These are phyloP conservation scores for Rhizopus sp. DNA, from an alignment of 371 early-diverging fungal genomes.

Conservation along the genomic window DNA sequence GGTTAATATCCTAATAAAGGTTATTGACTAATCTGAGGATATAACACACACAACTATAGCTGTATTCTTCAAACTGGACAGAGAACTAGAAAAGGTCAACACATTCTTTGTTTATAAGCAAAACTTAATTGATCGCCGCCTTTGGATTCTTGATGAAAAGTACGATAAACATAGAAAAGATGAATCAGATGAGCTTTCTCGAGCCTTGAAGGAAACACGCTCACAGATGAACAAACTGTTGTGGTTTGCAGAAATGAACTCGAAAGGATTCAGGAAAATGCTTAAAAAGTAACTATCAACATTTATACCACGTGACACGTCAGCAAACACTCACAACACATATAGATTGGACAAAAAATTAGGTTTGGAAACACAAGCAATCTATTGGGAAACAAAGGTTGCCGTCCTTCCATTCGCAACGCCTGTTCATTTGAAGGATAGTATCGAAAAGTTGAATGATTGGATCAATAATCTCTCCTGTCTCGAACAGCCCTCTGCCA, in stretches of 20 bases:
- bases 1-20: slow-evolving; percentile 27
- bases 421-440: slow-evolving; percentile 28
- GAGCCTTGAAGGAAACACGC: slow-evolving; percentile 62
- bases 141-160: slow-evolving; percentile 65
- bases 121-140: slow-evolving; percentile 59
- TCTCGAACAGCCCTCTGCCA: slow-evolving; percentile 11
- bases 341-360: slow-evolving; percentile 67
- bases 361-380: slow-evolving; percentile 42
- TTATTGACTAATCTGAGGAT: background rate
- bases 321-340: slow-evolving; percentile 11
- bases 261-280: slow-evolving; percentile 69
- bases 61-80: slow-evolving; percentile 64
- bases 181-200: slow-evolving; percentile 55
- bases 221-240: slow-evolving; percentile 60
- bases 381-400: slow-evolving; percentile 60
- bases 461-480: slow-evolving; percentile 19
- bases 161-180: slow-evolving; percentile 38
- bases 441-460: slow-evolving; percentile 32
- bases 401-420: slow-evolving; percentile 40
- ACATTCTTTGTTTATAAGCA: slow-evolving; percentile 64
- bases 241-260: slow-evolving; percentile 69
- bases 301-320: background rate
- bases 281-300: slow-evolving; percentile 64
- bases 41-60: slow-evolving; percentile 32
- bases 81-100: slow-evolving; percentile 72